Percentiles rank a stretch among this genome's conserved stretches.
Evolutionary conservation across 495 filamentous ascomycete genomes (phyloP).

Genomic region (Tetracladium setigerum): DNA sequence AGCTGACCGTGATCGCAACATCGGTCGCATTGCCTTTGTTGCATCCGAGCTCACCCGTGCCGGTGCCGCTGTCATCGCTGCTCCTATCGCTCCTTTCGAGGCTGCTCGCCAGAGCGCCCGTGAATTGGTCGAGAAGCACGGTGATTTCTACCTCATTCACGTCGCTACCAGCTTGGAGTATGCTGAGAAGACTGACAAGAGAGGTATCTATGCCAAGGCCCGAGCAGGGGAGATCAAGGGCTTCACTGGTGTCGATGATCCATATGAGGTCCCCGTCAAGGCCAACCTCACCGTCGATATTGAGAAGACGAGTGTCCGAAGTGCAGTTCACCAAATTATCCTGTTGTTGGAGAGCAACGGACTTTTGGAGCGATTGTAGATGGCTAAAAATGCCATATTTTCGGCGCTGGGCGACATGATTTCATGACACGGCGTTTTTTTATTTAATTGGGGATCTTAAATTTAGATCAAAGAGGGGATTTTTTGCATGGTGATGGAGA

Average conservation of each 20-base stretch:
- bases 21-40: conserved; percentile 93
- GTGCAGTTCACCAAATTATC: conserved; percentile 94
- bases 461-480: too few species aligned
- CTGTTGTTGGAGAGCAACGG: conserved; percentile 85
- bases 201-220: conserved; percentile 80
- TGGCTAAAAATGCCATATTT: neutral
- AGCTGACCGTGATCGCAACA: conserved; percentile 91
- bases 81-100: conserved; percentile 95
- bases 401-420: neutral
- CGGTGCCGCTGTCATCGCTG: conserved; percentile 90
- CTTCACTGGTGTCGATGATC: conserved; percentile 97
- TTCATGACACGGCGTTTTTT: neutral
- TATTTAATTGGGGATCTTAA: too few species aligned
- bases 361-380: conserved; percentile 56
- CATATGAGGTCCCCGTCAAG: conserved; percentile 82
- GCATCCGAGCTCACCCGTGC: conserved; percentile 88
- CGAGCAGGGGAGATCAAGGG: conserved; percentile 91
- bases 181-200: conserved; percentile 91
- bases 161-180: conserved; percentile 88
- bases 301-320: conserved; percentile 80
- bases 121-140: conserved; percentile 78
- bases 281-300: conserved; percentile 78
- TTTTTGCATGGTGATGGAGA: too few species aligned
- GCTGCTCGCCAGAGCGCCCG: conserved; percentile 63
- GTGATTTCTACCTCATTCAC: conserved; percentile 90